A percentile compares a stretch with the other conserved stretches of the same genome.
phyloP scores from a whole-genome alignment of 139 green algal genomes.

The Mychonastes homosphaera region DNA sequence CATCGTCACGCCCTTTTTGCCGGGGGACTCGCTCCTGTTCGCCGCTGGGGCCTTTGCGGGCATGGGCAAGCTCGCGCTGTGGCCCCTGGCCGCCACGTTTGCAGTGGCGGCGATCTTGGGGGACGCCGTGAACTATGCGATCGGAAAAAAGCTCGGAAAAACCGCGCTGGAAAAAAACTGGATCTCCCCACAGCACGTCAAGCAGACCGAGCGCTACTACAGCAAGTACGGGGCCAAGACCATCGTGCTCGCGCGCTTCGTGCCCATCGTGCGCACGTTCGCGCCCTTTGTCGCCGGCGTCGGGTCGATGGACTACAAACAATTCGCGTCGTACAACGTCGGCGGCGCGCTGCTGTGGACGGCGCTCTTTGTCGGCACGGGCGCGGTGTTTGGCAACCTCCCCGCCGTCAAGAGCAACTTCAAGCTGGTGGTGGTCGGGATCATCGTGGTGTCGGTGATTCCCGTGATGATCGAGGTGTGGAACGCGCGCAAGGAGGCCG shows the following conservation, averaged over 20 bases:
- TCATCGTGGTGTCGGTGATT: constrained; percentile 69
- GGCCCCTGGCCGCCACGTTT: constrained; percentile 47
- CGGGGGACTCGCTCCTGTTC: constrained; percentile 86
- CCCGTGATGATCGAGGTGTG: constrained; percentile 64
- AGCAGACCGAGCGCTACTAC: constrained; percentile 76
- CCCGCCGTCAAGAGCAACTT: constrained; percentile 82
- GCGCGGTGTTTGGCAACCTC: constrained; percentile 83
- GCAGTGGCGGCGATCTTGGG: constrained; percentile 67
- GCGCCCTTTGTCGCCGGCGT: constrained; percentile 89
- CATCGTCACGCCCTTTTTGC: constrained; percentile 83
- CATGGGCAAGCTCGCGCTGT: constrained; percentile 55
- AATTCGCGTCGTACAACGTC: constrained; percentile 79
- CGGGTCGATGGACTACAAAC: constrained; percentile 26
- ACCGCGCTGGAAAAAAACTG: constrained; percentile 36
- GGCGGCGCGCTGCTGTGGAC: constrained; percentile 73
- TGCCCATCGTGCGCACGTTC: constrained; percentile 88
- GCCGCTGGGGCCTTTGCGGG: constrained; percentile 78
- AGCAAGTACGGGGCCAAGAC: constrained; percentile 76
- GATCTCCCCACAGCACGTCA: constrained; percentile 56
- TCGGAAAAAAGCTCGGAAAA: constrained; percentile 33
- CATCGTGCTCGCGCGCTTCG: constrained; percentile 82
- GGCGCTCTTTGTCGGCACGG: constrained; percentile 56
- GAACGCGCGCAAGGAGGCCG: constrained; percentile 12
- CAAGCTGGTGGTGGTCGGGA: constrained; percentile 72
- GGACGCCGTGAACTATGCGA: constrained; percentile 83